phyloP scores from a whole-genome alignment of 768 basidiomycete genomes.

The Asterophora lycoperdoides region DNA sequence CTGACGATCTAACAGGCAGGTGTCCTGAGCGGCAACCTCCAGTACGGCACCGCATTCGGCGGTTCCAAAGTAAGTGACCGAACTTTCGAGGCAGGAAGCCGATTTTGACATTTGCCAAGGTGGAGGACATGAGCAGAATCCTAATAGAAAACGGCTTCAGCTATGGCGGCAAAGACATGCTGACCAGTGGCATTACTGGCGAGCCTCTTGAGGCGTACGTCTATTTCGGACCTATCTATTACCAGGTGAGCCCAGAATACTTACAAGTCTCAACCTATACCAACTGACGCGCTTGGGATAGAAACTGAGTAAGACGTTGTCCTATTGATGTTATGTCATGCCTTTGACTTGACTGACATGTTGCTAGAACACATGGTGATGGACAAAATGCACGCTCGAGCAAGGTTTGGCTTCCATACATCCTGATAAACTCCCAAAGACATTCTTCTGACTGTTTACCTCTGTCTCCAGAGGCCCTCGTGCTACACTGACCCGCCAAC shows the following conservation, averaged over 20 bases:
- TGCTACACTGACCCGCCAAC: slow-evolving; percentile 94
- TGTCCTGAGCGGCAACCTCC: slow-evolving; percentile 81
- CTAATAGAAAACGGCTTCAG: slow-evolving; percentile 93
- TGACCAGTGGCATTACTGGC: slow-evolving; percentile 97
- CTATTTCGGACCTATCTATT: slow-evolving; percentile 98
- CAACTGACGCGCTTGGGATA: slow-evolving; percentile 29
- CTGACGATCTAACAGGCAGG: slow-evolving; percentile 58
- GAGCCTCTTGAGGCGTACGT: slow-evolving; percentile 96
- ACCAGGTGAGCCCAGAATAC: slow-evolving; percentile 62
- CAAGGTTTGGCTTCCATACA: slow-evolving; percentile 58
- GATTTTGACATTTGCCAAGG: slow-evolving; percentile 38
- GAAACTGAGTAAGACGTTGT: slow-evolving; percentile 80
- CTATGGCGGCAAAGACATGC: slow-evolving; percentile 98
- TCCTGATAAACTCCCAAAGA: slow-evolving; percentile 1
- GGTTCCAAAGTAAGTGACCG: slow-evolving; percentile 76
- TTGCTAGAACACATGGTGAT: slow-evolving; percentile 92
- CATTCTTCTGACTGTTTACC: slow-evolving; percentile 7
- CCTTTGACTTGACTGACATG: slow-evolving; percentile 18
- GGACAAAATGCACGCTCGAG: slow-evolving; percentile 99
- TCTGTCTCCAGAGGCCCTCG: slow-evolving; percentile 71
- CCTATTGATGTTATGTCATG: not conserved
- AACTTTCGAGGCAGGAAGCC: not conserved
- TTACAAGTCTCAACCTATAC: not conserved
- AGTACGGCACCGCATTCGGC: slow-evolving; percentile 95
- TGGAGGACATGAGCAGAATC: slow-evolving; percentile 97